Base-by-base conservation (phyloP, 2,329 filamentous ascomycete species). In the Colletotrichum kahawae region DNA sequence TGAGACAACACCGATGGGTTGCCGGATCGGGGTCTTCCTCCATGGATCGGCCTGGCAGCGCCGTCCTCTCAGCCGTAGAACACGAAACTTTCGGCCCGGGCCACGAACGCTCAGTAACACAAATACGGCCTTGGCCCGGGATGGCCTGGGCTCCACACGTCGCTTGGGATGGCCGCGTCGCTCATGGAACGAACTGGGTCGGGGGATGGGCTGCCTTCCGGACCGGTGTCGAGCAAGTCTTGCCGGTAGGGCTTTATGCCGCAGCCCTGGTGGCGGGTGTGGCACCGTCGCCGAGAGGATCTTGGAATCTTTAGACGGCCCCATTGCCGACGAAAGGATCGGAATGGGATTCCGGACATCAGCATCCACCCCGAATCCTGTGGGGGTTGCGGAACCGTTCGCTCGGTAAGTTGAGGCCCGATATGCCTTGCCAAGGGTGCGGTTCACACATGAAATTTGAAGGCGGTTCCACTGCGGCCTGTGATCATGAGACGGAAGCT, bases 61-160 rank as follows among this genome's bases (percentile, higher is more conserved):
- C 27, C 13, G 29, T 14, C 51, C 12, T 14, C 29, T 24, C 29
- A 56, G 27, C 72, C 27, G 48, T 18, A 29, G 21, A n/a, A 7
- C 7, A 33, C 57, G 43, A 70, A 65, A 71, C 36, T 60, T 56
- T 59, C 68, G 72, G 72, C 38, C 62, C 72, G 72, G 48, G 57
- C 63, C 68, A 74, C 24, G 68, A 54, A 62, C 60, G 27, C 34
- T 29, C 21, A 29, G 14, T 21, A 14, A 56, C 38, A 21, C 33
- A n/a, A 62, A 12, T 27, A 43, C 31, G 57, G 36, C 34, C 9
- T 12, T 29, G 29, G 33, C 7, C 62, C 72, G 69, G 69, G 33
- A 10, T 72, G 68, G 69, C 62, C 63, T 34, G 21, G 38, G 21
- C 24, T 57, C n/a, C 10, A 54, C 54, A 54, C 29, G 27, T 12